Evolutionary conservation across 768 basidiomycete species (phyloP), one percentile per base, ranked within the genome.

Genomic region (Rhodotorula taiwanensis): DNA sequence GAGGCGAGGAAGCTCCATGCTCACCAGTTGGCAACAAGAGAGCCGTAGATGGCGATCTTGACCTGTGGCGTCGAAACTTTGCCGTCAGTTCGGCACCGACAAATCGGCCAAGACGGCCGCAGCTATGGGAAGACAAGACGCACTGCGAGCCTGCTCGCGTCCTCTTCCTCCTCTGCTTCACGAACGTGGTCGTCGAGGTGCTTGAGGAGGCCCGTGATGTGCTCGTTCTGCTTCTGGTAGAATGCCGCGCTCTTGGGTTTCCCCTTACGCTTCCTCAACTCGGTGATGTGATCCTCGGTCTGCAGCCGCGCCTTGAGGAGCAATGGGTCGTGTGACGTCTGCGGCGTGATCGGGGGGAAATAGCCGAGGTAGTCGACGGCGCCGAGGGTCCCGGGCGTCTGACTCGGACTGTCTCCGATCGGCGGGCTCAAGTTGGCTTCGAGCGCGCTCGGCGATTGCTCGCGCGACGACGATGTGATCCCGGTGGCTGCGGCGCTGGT

Each of bases 101-200:
- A 27, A 21, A 6, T 30, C 31, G 20, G 13, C 1, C 20, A 36
- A 11, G 6, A 8, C 20, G 30, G 9, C 2, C 7, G 20, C 36
- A 39, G 11, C 18, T 15, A 11, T 28, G 30, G 28, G 5, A 13
- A 31, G 18, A n/a, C n/a, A n/a, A n/a, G n/a, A n/a, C 67, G 28
- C 13, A 68, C 62, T 8, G 59, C 53, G 15, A 88, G 70, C 25
- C 87, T 85, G 42, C 81, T 79, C 34, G 80, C 80, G 41, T 85
- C 82, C 73, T 86, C 86, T 36, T 85, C 83, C 18, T 81, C 79
- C 63, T 79, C 81, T 21, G 90, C 91, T 71, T 94, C 89, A 54
- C 83, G 81, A 0, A 89, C 89, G 72, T 92, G 88, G 39, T 86
- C 84, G 41, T 90, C 87, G 83, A 98, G 86, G 1, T 91, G 83